Evolutionary conservation across 2,329 filamentous ascomycete genomes (phyloP).

Genomic region (Fusarium oligoseptatum): DNA sequence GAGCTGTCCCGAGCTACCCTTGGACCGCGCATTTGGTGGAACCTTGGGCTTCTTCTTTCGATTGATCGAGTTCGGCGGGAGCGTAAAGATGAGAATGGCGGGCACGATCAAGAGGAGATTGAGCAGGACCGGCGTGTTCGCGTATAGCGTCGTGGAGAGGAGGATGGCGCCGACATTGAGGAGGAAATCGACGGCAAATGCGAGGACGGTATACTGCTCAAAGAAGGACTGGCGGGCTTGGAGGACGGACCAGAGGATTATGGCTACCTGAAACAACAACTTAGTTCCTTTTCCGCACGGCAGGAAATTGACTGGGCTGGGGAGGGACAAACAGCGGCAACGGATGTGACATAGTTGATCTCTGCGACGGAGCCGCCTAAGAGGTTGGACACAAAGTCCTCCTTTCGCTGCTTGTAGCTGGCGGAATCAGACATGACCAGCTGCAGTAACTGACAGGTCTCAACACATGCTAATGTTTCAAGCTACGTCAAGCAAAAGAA

Average conservation of each 20-base stretch:
- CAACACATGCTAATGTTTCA: constrained; percentile 27
- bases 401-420: constrained; percentile 91
- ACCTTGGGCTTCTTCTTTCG: constrained; percentile 63
- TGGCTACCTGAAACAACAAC: constrained; percentile 71
- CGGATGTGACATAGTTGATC: constrained; percentile 87
- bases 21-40: constrained; percentile 58
- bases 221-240: constrained; percentile 90
- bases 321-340: constrained; percentile 77
- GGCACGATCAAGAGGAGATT: constrained; percentile 81
- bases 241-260: constrained; percentile 89
- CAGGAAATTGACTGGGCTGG: background rate
- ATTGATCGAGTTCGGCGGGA: constrained; percentile 56
- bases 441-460: constrained; percentile 10
- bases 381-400: constrained; percentile 94
- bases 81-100: constrained; percentile 71
- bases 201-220: constrained; percentile 76
- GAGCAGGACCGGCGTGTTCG: constrained; percentile 79
- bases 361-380: constrained; percentile 86
- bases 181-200: constrained; percentile 83
- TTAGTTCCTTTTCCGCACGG: constrained; percentile 24
- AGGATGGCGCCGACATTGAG: constrained; percentile 87
- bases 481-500: constrained; percentile 7
- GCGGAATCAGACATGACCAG: constrained; percentile 55
- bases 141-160: constrained; percentile 88
- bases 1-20: constrained; percentile 45